These are phyloP conservation scores for Flaveria bidentis DNA, from an alignment of 129 eudicot genomes.

Conservation along the genomic window DNA sequence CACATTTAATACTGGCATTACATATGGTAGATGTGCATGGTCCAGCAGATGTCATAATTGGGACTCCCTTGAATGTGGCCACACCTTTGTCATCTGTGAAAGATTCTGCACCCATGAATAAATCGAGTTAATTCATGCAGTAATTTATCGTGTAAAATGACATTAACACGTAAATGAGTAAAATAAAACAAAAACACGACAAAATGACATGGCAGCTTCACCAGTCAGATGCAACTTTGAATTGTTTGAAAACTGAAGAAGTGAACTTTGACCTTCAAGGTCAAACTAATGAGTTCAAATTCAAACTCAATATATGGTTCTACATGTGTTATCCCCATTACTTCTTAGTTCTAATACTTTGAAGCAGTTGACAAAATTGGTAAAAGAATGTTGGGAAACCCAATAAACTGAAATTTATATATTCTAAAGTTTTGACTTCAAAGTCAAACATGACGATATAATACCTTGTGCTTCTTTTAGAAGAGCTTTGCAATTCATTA, in stretches of 20 bases:
- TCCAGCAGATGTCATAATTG: conserved; percentile 91
- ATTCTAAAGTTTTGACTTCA: neutral
- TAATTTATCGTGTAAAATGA: neutral
- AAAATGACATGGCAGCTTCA: conserved; percentile 3
- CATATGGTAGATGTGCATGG: conserved; percentile 85
- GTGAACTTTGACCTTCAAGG: neutral
- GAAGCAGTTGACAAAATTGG: neutral
- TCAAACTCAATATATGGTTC: neutral
- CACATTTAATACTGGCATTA: conserved; percentile 63
- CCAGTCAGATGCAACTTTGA: conserved; percentile 1
- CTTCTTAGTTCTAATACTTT: no score
- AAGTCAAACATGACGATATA: neutral
- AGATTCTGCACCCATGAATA: conserved; percentile 66
- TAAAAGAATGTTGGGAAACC: neutral
- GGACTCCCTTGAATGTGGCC: conserved; percentile 86
- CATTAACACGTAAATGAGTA: neutral
- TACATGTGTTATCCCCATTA: neutral
- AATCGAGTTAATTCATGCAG: conserved; percentile 27
- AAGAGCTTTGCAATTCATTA: neutral
- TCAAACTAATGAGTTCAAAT: neutral
- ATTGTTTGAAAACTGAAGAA: conserved; percentile 7
- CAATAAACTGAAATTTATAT: conserved; percentile 16
- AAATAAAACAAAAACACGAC: neutral
- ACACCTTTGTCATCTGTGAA: conserved; percentile 82
- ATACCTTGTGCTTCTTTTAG: neutral